Base-by-base conservation (phyloP, 306 rosid genomes). In the Acacia acuminata region DNA sequence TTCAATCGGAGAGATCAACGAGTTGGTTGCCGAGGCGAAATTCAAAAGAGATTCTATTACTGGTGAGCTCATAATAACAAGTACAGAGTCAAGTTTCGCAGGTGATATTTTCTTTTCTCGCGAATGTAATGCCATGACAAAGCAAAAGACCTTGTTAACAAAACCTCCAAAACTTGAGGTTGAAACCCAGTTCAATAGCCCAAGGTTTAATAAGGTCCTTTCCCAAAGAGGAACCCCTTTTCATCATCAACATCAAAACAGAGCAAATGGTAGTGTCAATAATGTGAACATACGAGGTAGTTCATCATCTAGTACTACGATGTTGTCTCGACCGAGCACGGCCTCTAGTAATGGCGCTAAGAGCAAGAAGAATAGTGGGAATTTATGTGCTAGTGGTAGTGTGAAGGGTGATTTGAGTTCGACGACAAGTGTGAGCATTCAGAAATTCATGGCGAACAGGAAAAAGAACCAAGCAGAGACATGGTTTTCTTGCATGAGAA, bases 81-180 rank as follows among this genome's bases (percentile, higher is more conserved):
- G 90, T 51, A 84, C 87, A 5, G 98, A 90, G 15, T 93, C 97
- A 0, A 84, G 88, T 84, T 74, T 91, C 16, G 86, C 93, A 0
- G 98, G 94, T 72, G 96, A 93, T 77, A 91, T 95, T 78, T 95
- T 95, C 87, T 95, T 93, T 79, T 93, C 98, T 14, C 89, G 89
- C 0, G 97, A 95, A 48, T 78, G 79, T 82, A 82, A 61, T 69
- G 88, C 85, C 65, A 38, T 78, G 77, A 86, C 88, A 55, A 77
- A 67, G 30, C 85, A 83, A 36, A 84, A 78, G 50, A 63, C 71
- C 65, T 64, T 70, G 8, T 10, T 82, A 73, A 75, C 89, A 30
- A 83, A 85, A 72, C 84, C 83, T 3, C 19, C 4, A 40, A 82
- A 77, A 83, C 81, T 44, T 5, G 16, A n/a, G 7, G 25, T 58